These are phyloP conservation scores for Emmonsiellopsis sp. DNA, from an alignment of 2,329 filamentous ascomycete species.

Conservation along the genomic window DNA sequence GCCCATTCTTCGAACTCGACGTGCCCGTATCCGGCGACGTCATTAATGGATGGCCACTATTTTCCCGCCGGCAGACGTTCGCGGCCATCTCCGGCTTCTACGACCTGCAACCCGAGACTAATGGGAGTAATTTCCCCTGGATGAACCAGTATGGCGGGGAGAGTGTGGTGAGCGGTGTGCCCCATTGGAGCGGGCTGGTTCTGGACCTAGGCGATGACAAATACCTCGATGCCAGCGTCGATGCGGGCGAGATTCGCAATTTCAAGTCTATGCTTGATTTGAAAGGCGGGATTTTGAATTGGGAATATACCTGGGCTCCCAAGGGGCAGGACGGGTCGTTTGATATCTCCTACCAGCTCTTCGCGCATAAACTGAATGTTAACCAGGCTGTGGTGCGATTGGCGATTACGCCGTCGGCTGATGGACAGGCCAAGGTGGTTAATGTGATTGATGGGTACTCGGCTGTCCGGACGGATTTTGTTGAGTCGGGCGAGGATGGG, in stretches of 20 bases:
- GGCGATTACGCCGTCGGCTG: conserved; percentile 46
- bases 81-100: conserved; percentile 61
- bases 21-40: conserved; percentile 41
- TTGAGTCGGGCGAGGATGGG: conserved; percentile 46
- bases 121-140: conserved; percentile 58
- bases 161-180: conserved; percentile 61
- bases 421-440: conserved; percentile 50
- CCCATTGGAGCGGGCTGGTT: conserved; percentile 56
- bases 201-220: conserved; percentile 46
- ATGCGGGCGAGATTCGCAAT: conserved; percentile 48
- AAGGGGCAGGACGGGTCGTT: conserved; percentile 38
- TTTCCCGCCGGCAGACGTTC: conserved; percentile 54
- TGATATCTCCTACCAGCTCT: conserved; percentile 55
- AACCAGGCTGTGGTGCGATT: conserved; percentile 55
- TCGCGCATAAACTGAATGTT: conserved; percentile 54
- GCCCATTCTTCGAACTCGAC: conserved; percentile 56
- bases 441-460: conserved; percentile 61
- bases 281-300: conserved; percentile 53
- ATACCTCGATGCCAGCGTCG: conserved; percentile 53
- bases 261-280: conserved; percentile 56
- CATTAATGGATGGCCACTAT: conserved; percentile 60
- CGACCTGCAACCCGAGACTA: conserved; percentile 50
- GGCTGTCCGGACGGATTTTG: conserved; percentile 56
- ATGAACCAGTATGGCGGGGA: conserved; percentile 61
- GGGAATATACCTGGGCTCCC: conserved; percentile 60